Percentiles rank a stretch among this genome's conserved stretches.
These are phyloP conservation scores for Arctium minus DNA, from an alignment of 129 eudicot species.

Conservation along the genomic window DNA sequence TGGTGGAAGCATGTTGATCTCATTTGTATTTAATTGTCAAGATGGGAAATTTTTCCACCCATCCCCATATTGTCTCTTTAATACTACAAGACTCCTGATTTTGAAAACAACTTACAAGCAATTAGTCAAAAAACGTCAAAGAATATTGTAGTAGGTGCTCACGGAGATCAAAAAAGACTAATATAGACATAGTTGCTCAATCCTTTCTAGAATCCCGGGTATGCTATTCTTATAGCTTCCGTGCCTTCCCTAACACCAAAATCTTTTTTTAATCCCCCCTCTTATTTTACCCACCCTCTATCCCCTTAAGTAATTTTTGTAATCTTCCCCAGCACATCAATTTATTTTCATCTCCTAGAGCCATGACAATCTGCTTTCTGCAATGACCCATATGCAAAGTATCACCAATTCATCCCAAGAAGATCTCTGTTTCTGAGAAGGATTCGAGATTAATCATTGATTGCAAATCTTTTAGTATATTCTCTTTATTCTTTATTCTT, in stretches of 20 bases:
- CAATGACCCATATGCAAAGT: not conserved
- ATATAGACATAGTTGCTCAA: not conserved
- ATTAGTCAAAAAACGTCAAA: not conserved
- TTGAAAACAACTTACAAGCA: not conserved
- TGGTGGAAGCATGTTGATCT: not conserved
- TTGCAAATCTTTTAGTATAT: too few species aligned
- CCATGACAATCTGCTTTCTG: not conserved
- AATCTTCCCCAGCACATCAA: too few species aligned
- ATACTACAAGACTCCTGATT: not conserved
- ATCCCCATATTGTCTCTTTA: not conserved
- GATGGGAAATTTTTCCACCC: not conserved
- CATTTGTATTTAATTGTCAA: not conserved
- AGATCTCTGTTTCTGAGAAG: too few species aligned
- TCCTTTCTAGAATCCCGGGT: not conserved
- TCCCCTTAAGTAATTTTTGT: not conserved
- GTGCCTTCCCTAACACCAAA: not conserved
- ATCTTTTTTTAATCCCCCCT: not conserved
- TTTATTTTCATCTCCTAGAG: not conserved
- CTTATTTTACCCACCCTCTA: not conserved
- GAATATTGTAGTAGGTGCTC: not conserved
- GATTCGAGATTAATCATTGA: too few species aligned
- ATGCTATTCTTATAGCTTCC: not conserved
- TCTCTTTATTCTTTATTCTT: too few species aligned
- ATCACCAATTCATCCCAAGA: not conserved
- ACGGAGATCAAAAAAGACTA: not conserved